A percentile compares a stretch with the other conserved stretches of the same genome.
Evolutionary conservation across 768 basidiomycete genomes (phyloP).

Genomic region (Saitozyma sp.): DNA sequence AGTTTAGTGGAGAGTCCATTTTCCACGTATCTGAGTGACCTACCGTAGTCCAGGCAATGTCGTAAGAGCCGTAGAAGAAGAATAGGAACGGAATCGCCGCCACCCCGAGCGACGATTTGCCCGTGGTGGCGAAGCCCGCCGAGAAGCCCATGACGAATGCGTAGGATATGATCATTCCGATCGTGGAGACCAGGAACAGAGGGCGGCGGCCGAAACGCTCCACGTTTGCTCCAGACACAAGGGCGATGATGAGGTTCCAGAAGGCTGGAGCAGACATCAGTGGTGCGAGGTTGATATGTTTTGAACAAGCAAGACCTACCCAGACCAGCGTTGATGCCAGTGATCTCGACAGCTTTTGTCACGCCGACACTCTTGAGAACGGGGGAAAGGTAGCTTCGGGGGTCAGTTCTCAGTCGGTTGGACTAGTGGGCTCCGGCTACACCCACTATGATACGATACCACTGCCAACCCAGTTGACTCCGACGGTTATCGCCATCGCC

Average conservation of each 20-base stretch:
- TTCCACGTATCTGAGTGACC: no score
- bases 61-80: conserved; percentile 10
- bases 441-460: conserved; percentile 6
- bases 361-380: conserved; percentile 36
- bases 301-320: conserved; percentile 19
- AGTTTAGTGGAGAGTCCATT: no score
- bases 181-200: conserved; percentile 26
- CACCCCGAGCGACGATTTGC: conserved; percentile 14
- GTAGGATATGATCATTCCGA: conserved; percentile 32
- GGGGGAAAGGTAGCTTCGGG: conserved; percentile 38
- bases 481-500: conserved; percentile 17
- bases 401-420: no score
- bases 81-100: conserved; percentile 44
- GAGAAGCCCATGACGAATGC: conserved; percentile 28
- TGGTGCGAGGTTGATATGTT: no score
- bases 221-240: conserved; percentile 10
- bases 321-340: conserved; percentile 35
- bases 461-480: conserved; percentile 63
- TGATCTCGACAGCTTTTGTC: conserved; percentile 29
- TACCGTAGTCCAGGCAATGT: background rate
- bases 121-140: conserved; percentile 23
- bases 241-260: conserved; percentile 10
- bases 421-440: background rate
- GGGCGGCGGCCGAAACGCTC: conserved; percentile 35
- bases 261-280: no score